Evolutionary conservation across 345 rosid genomes (phyloP).

Genomic region (Eucalyptus viminalis): DNA sequence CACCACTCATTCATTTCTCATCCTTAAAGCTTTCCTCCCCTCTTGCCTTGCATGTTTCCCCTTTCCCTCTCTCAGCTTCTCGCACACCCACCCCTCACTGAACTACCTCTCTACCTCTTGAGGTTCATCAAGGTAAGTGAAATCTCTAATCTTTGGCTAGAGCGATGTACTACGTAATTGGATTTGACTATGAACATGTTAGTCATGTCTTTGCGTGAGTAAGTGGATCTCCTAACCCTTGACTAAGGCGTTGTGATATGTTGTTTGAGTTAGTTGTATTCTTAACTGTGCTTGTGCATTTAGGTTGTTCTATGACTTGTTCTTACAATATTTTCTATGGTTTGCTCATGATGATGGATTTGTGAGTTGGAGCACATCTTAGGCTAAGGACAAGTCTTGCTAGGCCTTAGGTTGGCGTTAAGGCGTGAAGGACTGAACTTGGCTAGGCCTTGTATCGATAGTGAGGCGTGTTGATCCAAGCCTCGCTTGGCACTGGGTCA

Average conservation of each 20-base stretch:
- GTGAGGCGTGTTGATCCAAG: not conserved
- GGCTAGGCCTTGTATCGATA: not conserved
- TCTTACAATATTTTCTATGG: not conserved
- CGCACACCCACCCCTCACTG: not conserved
- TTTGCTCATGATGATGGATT: not conserved
- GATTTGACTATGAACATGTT: not conserved
- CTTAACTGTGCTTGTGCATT: not conserved
- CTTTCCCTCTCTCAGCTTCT: not conserved
- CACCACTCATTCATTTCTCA: not conserved
- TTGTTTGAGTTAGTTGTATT: no score
- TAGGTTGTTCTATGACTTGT: no score
- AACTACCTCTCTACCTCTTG: not conserved
- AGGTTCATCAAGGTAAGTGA: not conserved
- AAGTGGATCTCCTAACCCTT: no score
- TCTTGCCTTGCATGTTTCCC: not conserved
- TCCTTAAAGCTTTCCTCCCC: not conserved
- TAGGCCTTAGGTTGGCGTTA: rapidly evolving
- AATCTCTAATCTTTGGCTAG: not conserved
- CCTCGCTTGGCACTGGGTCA: rapidly evolving
- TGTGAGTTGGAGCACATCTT: not conserved
- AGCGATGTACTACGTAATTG: not conserved
- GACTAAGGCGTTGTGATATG: no score
- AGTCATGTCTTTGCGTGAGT: no score
- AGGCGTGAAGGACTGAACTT: rapidly evolving
- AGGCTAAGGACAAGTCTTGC: not conserved